Base-by-base conservation (phyloP, 2,329 filamentous ascomycete species). In the Fusarium sulawesiense region DNA sequence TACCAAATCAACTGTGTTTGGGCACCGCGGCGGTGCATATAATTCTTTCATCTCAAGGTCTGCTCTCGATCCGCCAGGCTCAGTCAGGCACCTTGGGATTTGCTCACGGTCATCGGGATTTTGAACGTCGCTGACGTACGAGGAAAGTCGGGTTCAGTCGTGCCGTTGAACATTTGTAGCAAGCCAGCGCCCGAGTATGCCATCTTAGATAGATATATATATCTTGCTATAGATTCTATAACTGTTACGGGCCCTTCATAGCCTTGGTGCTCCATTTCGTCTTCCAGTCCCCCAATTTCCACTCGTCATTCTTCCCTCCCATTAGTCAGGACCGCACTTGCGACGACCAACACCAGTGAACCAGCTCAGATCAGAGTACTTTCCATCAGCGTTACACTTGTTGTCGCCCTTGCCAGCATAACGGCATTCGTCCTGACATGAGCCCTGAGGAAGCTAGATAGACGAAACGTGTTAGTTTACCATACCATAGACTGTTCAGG, bases 151-250 rank as follows among this genome's bases (percentile, higher is more conserved):
- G n/a, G n/a, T n/a, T n/a, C n/a, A n/a, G n/a, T n/a, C n/a, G n/a
- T n/a, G n/a, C n/a, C n/a, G n/a, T n/a, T n/a, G 3, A n/a, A 4
- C 5, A n/a, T 4, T n/a, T n/a, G 10, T 37, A 10, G 18, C 10
- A 37, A 4, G 0, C 6, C 3, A 2, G 6, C 5, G 3, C 6
- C 10, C 18, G 6, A n/a, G 10, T n/a, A n/a, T n/a, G n/a, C n/a
- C n/a, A n/a, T n/a, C n/a, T n/a, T n/a, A n/a, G n/a, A n/a, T n/a
- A n/a, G n/a, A n/a, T n/a, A n/a, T n/a, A n/a, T n/a, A n/a, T n/a
- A n/a, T n/a, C n/a, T n/a, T n/a, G n/a, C n/a, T n/a, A n/a, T n/a
- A n/a, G 10, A n/a, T 2, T n/a, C 2, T 7, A 12, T n/a, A 0
- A 3, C 34, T n/a, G 1, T 6, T n/a, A 37, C 34, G 12, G 18